Conservation (phyloP, 345 rosid genomes). For the Eucalyptus decipiens region DNA sequence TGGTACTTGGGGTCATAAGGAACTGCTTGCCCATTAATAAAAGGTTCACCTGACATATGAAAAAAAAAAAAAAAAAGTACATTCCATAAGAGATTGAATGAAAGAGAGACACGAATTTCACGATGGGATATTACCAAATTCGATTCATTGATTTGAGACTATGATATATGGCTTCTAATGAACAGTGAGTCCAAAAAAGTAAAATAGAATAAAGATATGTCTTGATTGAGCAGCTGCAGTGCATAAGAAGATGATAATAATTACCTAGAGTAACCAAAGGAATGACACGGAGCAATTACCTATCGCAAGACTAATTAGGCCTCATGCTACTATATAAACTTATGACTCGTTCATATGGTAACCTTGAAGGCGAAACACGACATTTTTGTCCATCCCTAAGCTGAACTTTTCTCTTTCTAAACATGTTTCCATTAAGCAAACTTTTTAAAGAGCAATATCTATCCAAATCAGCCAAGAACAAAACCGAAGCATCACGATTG, state of each 20-base stretch:
- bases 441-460: not conserved
- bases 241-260: too few relatives aligned
- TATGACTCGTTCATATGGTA: not conserved
- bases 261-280: too few relatives aligned
- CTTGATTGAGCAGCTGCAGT: too few relatives aligned
- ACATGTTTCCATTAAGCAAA: not conserved
- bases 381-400: not conserved
- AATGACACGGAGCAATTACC: too few relatives aligned
- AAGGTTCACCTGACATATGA: slow-evolving; percentile 69
- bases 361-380: not conserved
- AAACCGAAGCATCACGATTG: not conserved
- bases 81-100: not conserved
- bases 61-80: not conserved
- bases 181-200: not conserved
- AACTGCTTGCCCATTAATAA: slow-evolving; percentile 88
- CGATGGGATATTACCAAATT: not conserved
- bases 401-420: not conserved
- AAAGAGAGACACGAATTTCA: not conserved
- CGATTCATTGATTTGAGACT: not conserved
- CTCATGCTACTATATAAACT: too few relatives aligned
- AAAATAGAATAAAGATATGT: too few relatives aligned
- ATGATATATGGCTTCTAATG: not conserved
- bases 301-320: too few relatives aligned
- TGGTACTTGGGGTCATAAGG: slow-evolving; percentile 95
- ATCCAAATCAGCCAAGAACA: not conserved